Base-by-base conservation (phyloP, 345 rosid genomes). In the Eucalyptus camaldulensis region DNA sequence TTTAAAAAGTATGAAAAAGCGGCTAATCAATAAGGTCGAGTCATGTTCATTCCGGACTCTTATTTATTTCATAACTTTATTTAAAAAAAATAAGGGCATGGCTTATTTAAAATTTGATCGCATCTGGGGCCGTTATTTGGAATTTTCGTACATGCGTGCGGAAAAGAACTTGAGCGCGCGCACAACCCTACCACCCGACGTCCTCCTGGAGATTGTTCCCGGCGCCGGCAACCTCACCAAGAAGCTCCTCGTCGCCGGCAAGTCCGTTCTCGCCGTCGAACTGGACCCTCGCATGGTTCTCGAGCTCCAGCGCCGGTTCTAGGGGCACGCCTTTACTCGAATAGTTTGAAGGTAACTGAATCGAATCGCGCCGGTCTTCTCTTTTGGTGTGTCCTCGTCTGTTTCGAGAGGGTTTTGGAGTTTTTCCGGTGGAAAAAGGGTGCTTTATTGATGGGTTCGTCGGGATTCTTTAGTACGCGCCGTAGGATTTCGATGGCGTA, bases 261-360 rank as follows among this genome's bases (percentile, higher is more conserved):
- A 97, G 88, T 89, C 89, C 90, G 96, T 95, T 72, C 91, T 95
- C 90, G 98, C 98, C 37, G 90, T 95, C 49, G 98, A 97, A 88
- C 93, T 97, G 65, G 99, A 97, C 90, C 89, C 96, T 60, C 98
- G 98, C 56, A 96, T 97, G 98, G 98, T 97, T 91, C 98, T 95
- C 88, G 98, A 95, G 92, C 96, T 97, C 85, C 92, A 95, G 62
- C 99, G 97, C 60, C 96, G 98, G 12, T 97, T 97, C 88, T 98
- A 95, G 90, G 90, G 98, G 97, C 53, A 94, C 98, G 80, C 96
- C 97, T 33, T n/a, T 90, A 69, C 12, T 92, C 97, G 53, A 92
- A 62, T 15, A 90, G 96, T 56, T 87, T 95, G 62, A 94, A 94
- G 97, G 99, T 97, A 83, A 60, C 21, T 0, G 2, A 31, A 15